Percentiles rank a stretch among this genome's conserved stretches.
These are phyloP conservation scores for Pycnococcus provasolii DNA, from an alignment of 139 green algal genomes.

Conservation along the genomic window DNA sequence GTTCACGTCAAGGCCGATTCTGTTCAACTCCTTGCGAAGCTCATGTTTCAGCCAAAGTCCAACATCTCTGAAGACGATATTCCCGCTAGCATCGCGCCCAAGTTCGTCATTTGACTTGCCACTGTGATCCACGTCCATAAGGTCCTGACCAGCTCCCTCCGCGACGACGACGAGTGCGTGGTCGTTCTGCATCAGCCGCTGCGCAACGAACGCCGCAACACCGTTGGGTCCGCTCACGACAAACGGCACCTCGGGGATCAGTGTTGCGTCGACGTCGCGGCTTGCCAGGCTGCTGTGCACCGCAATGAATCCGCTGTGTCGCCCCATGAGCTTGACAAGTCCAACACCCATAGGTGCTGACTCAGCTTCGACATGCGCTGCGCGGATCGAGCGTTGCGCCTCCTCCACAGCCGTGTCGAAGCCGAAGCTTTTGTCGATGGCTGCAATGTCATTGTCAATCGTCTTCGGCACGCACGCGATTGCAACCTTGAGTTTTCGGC, in stretches of 20 bases:
- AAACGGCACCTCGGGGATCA: constrained; percentile 92
- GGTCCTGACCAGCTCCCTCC: constrained; percentile 81
- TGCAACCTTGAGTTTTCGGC: constrained; percentile 30
- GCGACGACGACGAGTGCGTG: constrained; percentile 65
- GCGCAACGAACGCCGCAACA: constrained; percentile 64
- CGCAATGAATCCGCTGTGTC: constrained; percentile 91
- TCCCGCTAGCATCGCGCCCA: constrained; percentile 71
- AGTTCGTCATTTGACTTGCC: constrained; percentile 8
- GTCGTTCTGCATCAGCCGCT: constrained; percentile 63
- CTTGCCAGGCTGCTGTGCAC: constrained; percentile 87
- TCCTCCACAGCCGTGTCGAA: constrained; percentile 98
- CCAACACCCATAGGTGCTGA: constrained; percentile 68
- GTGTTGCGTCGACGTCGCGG: constrained; percentile 59
- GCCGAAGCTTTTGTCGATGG: constrained; percentile 53
- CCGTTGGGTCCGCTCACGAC: constrained; percentile 62
- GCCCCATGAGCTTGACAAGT: constrained; percentile 97
- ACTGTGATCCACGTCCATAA: not conserved
- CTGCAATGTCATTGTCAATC: constrained; percentile 97
- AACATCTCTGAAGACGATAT: constrained; percentile 76
- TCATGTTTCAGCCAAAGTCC: constrained; percentile 59
- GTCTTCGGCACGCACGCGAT: constrained; percentile 83
- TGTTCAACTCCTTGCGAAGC: constrained; percentile 54
- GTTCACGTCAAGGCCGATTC: constrained; percentile 18
- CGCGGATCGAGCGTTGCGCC: constrained; percentile 79
- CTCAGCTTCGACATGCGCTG: constrained; percentile 85